Percentiles rank a stretch among this genome's conserved stretches.
Conservation (phyloP, 768 basidiomycete species). For the Termitomyces sp. region DNA sequence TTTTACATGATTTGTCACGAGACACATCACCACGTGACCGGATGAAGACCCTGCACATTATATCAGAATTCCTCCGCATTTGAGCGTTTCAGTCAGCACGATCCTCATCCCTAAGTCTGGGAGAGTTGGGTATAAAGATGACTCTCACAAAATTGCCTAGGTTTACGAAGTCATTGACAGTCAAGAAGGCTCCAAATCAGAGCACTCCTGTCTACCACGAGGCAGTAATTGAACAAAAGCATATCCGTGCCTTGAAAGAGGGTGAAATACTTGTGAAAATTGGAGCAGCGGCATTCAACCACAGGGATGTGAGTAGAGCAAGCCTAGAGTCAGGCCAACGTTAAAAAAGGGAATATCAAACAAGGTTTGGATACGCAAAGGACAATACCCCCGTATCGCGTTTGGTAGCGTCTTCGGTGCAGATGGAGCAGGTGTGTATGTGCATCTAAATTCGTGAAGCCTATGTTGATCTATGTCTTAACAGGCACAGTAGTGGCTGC, state of each 20-base stretch:
- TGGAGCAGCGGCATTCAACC: constrained; percentile 70
- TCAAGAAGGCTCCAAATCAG: constrained; percentile 35
- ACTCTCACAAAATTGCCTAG: constrained; percentile 24
- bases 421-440: constrained; percentile 64
- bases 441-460: background rate
- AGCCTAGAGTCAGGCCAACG: background rate
- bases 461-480: background rate
- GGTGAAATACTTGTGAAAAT: constrained; percentile 66
- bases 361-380: constrained; percentile 71
- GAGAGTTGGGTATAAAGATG: background rate
- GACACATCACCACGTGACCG: no score
- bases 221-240: constrained; percentile 42
- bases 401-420: constrained; percentile 59
- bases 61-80: no score
- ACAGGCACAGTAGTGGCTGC: constrained; percentile 62
- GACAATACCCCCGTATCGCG: constrained; percentile 58
- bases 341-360: constrained; percentile 4
- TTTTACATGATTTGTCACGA: no score
- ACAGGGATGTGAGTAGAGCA: constrained; percentile 49
- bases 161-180: constrained; percentile 40
- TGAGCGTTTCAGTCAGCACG: no score
- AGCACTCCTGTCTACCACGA: constrained; percentile 49
- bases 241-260: constrained; percentile 42
- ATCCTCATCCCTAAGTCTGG: background rate
- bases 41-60: no score